Percentiles rank a stretch among this genome's conserved stretches.
Evolutionary conservation across 2,329 filamentous ascomycete genomes (phyloP).

Genomic region (Epichloe uncinata): DNA sequence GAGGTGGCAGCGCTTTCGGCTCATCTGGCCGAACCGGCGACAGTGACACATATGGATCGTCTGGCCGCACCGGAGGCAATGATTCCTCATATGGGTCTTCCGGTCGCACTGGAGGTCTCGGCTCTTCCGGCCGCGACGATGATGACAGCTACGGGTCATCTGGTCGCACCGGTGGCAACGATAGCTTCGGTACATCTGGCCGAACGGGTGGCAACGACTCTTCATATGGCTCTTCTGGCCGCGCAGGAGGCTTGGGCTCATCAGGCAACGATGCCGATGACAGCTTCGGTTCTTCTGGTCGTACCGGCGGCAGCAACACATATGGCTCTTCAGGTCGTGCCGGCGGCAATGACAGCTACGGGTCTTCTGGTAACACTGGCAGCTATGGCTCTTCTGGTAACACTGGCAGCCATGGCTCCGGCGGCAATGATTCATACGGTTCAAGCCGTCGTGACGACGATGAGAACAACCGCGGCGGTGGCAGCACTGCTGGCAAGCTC

Average conservation of each 20-base stretch:
- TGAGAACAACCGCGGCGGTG: slow-evolving; percentile 13
- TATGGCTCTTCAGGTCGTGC: too few species aligned
- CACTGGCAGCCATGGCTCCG: slow-evolving; percentile 5
- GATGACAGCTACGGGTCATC: slow-evolving; percentile 7
- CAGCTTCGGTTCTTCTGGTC: slow-evolving; percentile 10
- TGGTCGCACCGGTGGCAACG: slow-evolving; percentile 6
- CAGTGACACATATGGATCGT: slow-evolving; percentile 8
- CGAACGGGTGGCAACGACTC: too few species aligned
- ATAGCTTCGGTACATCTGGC: not conserved
- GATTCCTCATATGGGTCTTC: slow-evolving; percentile 5
- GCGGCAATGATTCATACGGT: slow-evolving; percentile 5
- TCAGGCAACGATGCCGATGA: slow-evolving; percentile 5
- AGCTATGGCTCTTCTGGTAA: too few species aligned
- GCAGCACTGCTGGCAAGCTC: slow-evolving; percentile 41
- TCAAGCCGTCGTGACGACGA: not conserved
- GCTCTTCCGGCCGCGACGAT: slow-evolving; percentile 10
- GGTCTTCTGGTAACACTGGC: slow-evolving; percentile 9
- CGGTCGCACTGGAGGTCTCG: not conserved
- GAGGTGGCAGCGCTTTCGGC: too few species aligned
- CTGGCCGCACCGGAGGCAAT: slow-evolving; percentile 7
- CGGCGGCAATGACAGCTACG: not conserved
- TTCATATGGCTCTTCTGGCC: slow-evolving; percentile 9
- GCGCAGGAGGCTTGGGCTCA: slow-evolving; percentile 3
- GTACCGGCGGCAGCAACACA: slow-evolving; percentile 5
- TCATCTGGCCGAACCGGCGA: slow-evolving; percentile 9